Evolutionary conservation across 352 stramenopile genomes (phyloP).

Genomic region (Aphanomyces astaci): DNA sequence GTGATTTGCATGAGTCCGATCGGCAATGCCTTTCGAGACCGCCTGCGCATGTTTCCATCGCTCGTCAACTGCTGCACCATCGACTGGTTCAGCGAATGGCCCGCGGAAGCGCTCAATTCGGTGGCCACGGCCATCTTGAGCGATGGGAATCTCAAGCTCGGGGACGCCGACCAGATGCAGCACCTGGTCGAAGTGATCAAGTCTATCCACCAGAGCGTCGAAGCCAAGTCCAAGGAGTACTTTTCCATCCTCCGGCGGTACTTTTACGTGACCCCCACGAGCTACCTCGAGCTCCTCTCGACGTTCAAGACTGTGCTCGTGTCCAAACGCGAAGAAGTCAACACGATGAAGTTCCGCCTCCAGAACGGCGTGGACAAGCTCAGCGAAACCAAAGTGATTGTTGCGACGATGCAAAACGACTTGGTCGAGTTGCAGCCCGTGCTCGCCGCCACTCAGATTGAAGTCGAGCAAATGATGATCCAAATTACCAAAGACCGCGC

Average conservation of each 20-base stretch:
- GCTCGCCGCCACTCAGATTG: conserved; percentile 61
- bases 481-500: conserved; percentile 86
- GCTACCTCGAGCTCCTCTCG: conserved; percentile 87
- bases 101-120: conserved; percentile 73
- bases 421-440: conserved; percentile 77
- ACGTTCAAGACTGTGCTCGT: conserved; percentile 87
- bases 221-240: conserved; percentile 77
- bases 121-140: conserved; percentile 80
- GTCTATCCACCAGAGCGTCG: conserved; percentile 86
- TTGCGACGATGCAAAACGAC: conserved; percentile 79
- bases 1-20: conserved; percentile 86
- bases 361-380: conserved; percentile 86
- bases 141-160: conserved; percentile 60
- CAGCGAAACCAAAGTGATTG: conserved; percentile 67
- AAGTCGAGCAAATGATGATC: conserved; percentile 87
- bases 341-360: conserved; percentile 73
- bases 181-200: conserved; percentile 80
- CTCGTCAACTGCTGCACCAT: conserved; percentile 84
- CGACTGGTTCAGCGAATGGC: conserved; percentile 86
- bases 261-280: conserved; percentile 92
- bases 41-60: conserved; percentile 82
- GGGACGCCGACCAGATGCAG: conserved; percentile 32
- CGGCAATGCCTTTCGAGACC: conserved; percentile 68
- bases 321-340: conserved; percentile 85
- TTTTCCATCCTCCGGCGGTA: conserved; percentile 77